Base-by-base conservation (phyloP, 2,329 filamentous ascomycete genomes). In the Alternaria sp. region DNA sequence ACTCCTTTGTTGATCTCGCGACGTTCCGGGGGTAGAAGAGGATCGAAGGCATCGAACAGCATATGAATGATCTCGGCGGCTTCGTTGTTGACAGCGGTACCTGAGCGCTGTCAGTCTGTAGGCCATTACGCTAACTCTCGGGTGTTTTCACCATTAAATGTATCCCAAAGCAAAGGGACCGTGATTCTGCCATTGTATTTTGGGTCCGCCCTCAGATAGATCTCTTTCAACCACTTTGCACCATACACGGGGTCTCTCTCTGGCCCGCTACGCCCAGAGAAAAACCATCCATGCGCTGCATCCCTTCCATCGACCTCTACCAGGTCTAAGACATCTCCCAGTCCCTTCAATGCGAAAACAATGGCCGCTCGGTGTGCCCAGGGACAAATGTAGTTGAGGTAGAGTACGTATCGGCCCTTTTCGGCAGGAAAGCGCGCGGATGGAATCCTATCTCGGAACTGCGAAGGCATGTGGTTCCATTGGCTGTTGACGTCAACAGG, bases 151-250 rank as follows among this genome's bases (percentile, higher is more conserved):
- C 73, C 62, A 41, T 82, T 82, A 74, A 90, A 87, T 74, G 87
- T 90, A 67, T 92, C 90, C 82, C 87, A 92, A 51, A 97, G 83
- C 27, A 92, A 87, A 0, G 93, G 93, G 20, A 97, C 92, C 0
- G 92, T 95, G 75, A 92, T 93, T n/a, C 93, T 85, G 14, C 75
- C 74, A 11, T 63, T 67, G 50, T 78, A 78, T 9, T 64, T 49
- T 3, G 88, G 84, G 68, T 93, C 86, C 7, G 86, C 87, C 64
- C 85, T 84, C 77, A 92, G 87, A 81, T 96, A 96, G 43, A 96
- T 77, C 50, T 95, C 83, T 57, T 89, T 87, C 45, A 78, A 34
- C 58, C 68, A 76, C 49, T 74, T 61, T 71, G 71, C 67, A 52
- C 76, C 75, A 43, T 73, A 69, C 9, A 74, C 49, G 16, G 76